These are phyloP conservation scores for Carex sylvatica DNA, from an alignment of 202 grass and related monocot species.

Conservation along the genomic window DNA sequence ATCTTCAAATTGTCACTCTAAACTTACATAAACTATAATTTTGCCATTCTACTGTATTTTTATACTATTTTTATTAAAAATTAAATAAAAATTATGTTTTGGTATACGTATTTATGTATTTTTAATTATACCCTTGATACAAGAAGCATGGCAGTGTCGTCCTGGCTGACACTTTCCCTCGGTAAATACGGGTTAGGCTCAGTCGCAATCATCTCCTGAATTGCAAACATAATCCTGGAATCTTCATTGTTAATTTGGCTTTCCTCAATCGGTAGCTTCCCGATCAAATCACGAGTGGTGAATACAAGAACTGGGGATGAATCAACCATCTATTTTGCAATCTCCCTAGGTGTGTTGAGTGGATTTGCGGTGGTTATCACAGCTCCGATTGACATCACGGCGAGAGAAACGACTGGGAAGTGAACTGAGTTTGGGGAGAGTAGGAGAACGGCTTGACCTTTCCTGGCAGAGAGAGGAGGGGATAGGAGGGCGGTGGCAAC, in stretches of 20 bases:
- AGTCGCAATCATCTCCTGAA: constrained; percentile 59
- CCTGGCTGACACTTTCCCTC: constrained; percentile 49
- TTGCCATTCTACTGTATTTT: too few relatives aligned
- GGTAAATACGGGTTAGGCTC: constrained; percentile 34
- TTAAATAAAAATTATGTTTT: too few relatives aligned
- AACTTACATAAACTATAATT: too few relatives aligned
- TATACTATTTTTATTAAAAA: too few relatives aligned
- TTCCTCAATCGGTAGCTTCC: constrained; percentile 53
- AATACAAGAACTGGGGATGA: constrained; percentile 67
- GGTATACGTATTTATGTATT: too few relatives aligned
- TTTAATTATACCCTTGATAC: too few relatives aligned
- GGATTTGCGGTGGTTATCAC: constrained; percentile 90
- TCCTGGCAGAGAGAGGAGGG: constrained; percentile 62
- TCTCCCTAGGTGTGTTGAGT: constrained; percentile 69
- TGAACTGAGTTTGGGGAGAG: constrained; percentile 83
- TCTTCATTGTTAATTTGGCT: constrained; percentile 25
- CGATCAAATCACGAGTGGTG: constrained; percentile 65
- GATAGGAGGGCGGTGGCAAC: constrained; percentile 57
- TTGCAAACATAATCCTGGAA: constrained; percentile 53
- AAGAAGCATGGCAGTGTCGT: constrained; percentile 85
- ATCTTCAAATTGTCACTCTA: too few relatives aligned
- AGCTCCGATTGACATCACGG: constrained; percentile 76
- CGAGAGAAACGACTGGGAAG: constrained; percentile 86
- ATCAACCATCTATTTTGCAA: constrained; percentile 81
- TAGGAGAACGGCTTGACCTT: constrained; percentile 73